Conservation (phyloP, 139 green algal species). For the Chlorella sorokiniana region DNA sequence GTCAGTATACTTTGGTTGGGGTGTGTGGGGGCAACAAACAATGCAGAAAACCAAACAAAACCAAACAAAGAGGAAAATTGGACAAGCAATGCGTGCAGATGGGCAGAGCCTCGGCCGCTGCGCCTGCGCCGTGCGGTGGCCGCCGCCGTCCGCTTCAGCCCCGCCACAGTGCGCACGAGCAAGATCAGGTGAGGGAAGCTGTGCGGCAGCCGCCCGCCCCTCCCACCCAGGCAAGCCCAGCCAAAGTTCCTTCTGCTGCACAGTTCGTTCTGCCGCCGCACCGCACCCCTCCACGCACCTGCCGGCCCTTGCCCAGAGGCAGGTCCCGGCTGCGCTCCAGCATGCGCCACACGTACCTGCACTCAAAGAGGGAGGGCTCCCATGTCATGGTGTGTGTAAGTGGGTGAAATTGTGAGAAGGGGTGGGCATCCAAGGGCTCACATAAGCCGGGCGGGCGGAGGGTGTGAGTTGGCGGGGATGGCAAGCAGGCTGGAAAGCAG, state of each 20-base stretch:
- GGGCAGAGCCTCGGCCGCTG: too few species aligned
- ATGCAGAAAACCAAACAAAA: background rate
- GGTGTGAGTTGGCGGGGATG: background rate
- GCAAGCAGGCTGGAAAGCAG: background rate
- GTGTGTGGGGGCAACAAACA: background rate
- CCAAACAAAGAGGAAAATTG: background rate
- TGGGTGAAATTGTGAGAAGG: background rate
- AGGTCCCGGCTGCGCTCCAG: conserved; percentile 63
- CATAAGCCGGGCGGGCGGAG: too few species aligned
- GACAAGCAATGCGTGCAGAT: too few species aligned
- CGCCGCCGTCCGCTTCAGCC: too few species aligned
- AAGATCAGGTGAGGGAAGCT: too few species aligned
- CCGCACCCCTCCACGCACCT: conserved; percentile 6
- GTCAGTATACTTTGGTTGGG: background rate
- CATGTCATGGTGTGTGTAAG: too few species aligned
- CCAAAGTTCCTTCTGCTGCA: too few species aligned
- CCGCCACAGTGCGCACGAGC: too few species aligned
- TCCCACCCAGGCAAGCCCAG: background rate
- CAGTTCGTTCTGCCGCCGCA: too few species aligned
- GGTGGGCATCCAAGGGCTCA: background rate
- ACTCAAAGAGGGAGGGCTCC: background rate
- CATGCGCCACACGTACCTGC: conserved; percentile 67
- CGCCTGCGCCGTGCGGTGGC: too few species aligned
- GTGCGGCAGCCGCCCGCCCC: background rate
- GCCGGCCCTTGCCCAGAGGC: conserved; percentile 64